Conservation (phyloP, 78 protist genomes). For the Diacronema lutheri region DNA sequence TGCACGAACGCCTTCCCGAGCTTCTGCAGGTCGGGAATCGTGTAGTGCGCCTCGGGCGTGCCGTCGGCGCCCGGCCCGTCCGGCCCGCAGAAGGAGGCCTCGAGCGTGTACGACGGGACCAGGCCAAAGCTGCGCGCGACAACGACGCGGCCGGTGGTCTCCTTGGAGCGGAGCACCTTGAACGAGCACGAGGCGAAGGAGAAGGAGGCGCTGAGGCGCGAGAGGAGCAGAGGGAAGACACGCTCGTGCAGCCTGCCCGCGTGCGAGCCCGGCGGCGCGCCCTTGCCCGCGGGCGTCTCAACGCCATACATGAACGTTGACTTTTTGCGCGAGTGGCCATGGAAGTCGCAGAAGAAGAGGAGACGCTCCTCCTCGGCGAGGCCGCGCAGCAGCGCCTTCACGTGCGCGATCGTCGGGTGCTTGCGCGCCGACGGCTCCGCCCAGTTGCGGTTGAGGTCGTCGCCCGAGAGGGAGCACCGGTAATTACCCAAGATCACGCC, state of each 20-base stretch:
- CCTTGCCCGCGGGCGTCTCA: not conserved
- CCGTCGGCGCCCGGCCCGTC: not conserved
- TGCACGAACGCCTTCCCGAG: not conserved
- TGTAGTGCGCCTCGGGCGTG: not conserved
- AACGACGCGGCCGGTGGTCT: slow-evolving; percentile 50
- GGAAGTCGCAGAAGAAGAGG: slow-evolving; percentile 40
- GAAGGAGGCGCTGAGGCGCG: not conserved
- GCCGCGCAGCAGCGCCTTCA: slow-evolving; percentile 21
- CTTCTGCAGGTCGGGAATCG: not conserved
- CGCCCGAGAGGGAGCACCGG: slow-evolving; percentile 64
- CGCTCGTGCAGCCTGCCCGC: too few species aligned
- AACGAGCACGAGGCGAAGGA: not conserved
- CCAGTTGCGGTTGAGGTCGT: slow-evolving; percentile 75
- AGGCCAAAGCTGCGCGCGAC: slow-evolving; percentile 46
- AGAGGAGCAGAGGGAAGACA: not conserved
- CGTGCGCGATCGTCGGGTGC: slow-evolving; percentile 51
- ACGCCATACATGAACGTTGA: slow-evolving; percentile 52
- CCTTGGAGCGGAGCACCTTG: slow-evolving; percentile 20
- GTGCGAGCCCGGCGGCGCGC: too few species aligned
- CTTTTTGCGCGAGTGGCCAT: slow-evolving; percentile 55
- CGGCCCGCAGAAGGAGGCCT: slow-evolving; percentile 16
- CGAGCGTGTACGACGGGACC: slow-evolving; percentile 62
- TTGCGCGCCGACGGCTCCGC: slow-evolving; percentile 11
- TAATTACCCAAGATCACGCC: slow-evolving; percentile 81
- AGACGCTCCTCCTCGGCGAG: not conserved